Evolutionary conservation across 2,329 filamentous ascomycete species (phyloP).

Genomic region (Neofusicoccum laricinum): DNA sequence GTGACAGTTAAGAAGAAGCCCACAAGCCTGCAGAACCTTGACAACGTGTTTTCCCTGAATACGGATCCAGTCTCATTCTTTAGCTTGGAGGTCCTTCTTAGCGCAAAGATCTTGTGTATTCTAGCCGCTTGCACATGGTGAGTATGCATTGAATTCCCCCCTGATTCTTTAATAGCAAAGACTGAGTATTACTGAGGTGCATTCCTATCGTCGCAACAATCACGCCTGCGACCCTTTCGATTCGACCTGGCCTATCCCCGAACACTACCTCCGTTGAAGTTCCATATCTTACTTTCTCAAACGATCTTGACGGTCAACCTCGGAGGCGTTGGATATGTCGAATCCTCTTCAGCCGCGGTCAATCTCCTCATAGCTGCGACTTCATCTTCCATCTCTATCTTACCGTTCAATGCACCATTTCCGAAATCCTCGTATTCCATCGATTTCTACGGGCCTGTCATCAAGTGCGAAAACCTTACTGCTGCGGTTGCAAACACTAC

Average conservation of each 20-base stretch:
- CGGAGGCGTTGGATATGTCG: background rate
- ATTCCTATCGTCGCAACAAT: background rate
- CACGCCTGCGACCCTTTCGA: background rate
- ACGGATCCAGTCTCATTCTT: background rate
- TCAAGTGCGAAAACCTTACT: background rate
- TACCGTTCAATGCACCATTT: background rate
- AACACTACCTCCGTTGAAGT: background rate
- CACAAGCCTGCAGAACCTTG: background rate
- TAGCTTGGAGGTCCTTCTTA: background rate
- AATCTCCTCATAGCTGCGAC: background rate
- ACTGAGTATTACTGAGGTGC: background rate
- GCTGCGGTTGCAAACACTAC: background rate
- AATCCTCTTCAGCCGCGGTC: background rate
- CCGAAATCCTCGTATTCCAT: background rate
- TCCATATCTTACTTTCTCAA: background rate
- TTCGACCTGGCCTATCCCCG: background rate
- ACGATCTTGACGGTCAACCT: background rate
- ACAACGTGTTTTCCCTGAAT: slow-evolving; percentile 1
- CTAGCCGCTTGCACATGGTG: background rate
- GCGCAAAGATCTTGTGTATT: background rate
- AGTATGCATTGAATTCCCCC: background rate
- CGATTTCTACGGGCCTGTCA: background rate
- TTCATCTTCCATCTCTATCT: background rate
- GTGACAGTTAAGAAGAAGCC: background rate
- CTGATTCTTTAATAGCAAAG: no score